Base-by-base conservation (phyloP, 257 asterid genomes). In the Penstemon barbatus region DNA sequence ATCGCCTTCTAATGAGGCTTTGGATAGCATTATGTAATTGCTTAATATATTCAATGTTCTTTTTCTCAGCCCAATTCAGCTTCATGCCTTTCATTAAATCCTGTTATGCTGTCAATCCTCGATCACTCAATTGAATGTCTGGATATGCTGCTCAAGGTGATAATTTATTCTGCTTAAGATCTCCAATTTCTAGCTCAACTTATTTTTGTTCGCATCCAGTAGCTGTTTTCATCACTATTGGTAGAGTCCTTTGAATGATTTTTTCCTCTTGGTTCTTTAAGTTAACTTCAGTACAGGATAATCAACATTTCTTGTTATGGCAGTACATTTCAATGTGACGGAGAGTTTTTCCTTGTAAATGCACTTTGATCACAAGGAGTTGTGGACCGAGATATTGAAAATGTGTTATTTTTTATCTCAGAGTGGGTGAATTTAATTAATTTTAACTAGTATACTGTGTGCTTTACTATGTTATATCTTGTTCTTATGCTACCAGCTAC, bases 131-230 rank as follows among this genome's bases (percentile, higher is more conserved):
- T 68, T 12, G 73, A 68, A 15, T 68, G 65, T 37, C 42, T 68
- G 57, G 65, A 68, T 6, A 50, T 68, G 57, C 73, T 68, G 49
- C 66, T 68, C 33, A 68, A 68, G 66, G 73, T 68, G 45, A 33
- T 12, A 42, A 39, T 43, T 15, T 42, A 4, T 61, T 18, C 8
- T 61, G 52, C 52, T 43, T 19, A 2, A 8, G 39, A 43, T 7
- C 60, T 15, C 40, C 12, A 46, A 7, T 46, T 46, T 46, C 38
- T n/a, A 8, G 63, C 19, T 43, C 40, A 61, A 5, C 15, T 49
- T 53, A 15, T 43, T 40, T 40, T 43, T 61, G 5, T 1, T 49
- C 1, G 11, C 15, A 10, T 15, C 11, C 54, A 10, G 5, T 49
- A 5, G 13, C 5, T 9, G 54, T 49, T 49, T 11, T 6, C 18